Conservation (phyloP, 805 yeast genomes). For the Sugiyamaella chiloensis region DNA sequence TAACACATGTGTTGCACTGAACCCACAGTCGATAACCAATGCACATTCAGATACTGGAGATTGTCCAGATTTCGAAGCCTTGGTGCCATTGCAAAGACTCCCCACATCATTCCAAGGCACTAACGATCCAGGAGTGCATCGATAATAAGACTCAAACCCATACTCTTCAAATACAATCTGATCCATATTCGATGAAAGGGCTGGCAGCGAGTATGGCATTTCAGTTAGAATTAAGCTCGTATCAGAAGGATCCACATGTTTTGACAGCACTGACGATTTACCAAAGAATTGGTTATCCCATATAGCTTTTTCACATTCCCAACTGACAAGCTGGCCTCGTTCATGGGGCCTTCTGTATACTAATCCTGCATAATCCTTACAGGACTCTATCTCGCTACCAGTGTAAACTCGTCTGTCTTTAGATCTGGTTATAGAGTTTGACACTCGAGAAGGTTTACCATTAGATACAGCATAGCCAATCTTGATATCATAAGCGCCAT, state of each 20-base stretch:
- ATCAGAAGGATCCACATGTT: conserved; percentile 39
- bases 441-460: conserved; percentile 47
- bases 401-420: conserved; percentile 69
- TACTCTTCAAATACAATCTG: conserved; percentile 93
- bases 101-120: conserved; percentile 57
- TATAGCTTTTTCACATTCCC: conserved; percentile 84
- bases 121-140: conserved; percentile 48
- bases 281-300: conserved; percentile 80
- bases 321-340: conserved; percentile 81
- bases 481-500: conserved; percentile 84
- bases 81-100: conserved; percentile 28
- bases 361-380: conserved; percentile 73
- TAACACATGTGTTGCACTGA: conserved; percentile 77
- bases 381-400: conserved; percentile 62
- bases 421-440: conserved; percentile 71
- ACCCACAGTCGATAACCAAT: conserved; percentile 85
- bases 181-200: conserved; percentile 77
- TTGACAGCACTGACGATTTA: conserved; percentile 32
- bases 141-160: conserved; percentile 66
- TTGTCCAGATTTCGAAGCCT: conserved; percentile 1
- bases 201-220: conserved; percentile 76
- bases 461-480: conserved; percentile 47
- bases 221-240: conserved; percentile 71
- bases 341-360: conserved; percentile 79
- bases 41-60: conserved; percentile 52